Base-by-base conservation (phyloP, 179 eudicot species). In the Pouteria campechiana region DNA sequence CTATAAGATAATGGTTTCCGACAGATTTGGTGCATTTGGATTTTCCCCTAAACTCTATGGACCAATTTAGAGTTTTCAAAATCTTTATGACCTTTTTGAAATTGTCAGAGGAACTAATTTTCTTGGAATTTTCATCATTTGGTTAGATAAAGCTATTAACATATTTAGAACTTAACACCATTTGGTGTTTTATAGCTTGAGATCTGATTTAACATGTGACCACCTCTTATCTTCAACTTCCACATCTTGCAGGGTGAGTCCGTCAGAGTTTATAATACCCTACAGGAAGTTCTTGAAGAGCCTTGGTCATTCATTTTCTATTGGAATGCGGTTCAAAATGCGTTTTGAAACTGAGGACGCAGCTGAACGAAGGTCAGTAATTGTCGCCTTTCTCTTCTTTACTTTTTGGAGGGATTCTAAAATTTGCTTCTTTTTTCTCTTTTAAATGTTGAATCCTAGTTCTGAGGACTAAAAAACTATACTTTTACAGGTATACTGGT, bases 301-400 rank as follows among this genome's bases (percentile, higher is more conserved):
- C 66, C 35, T 79, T 14, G 55, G 70, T 19, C 61, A 61, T 50
- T 41, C 73, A 5, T 79, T 72, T 45, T 43, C 59, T 22, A 56
- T 64, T 25, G 96, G 98, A 46, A 70, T 64, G 80, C 74, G 94
- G 64, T 90, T 90, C 52, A 82, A 73, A 69, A 74, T 79, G 81
- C 81, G 87, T 10, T 64, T 61, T 46, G 98, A 86, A 60, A 54
- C 80, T 21, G 98, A 90, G 43, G 98, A 90, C 53, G 63, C 95
- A n/a, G 70, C 81, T 9, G 96, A 90, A 38, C 74, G 84, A 65
- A 86, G 96, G 95, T 81, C 33, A n/a, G 38, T 17, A 18, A 11
- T 15, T 3, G 24, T 37, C 7, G 28, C 29, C 16, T 41, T 55
- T n/a, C n/a, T n/a, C n/a, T n/a, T n/a, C n/a, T n/a, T n/a, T n/a